Percentiles rank a stretch among this genome's conserved stretches.
phyloP scores from a whole-genome alignment of 2,329 filamentous ascomycete species.

The Trichophaea hybrida region DNA sequence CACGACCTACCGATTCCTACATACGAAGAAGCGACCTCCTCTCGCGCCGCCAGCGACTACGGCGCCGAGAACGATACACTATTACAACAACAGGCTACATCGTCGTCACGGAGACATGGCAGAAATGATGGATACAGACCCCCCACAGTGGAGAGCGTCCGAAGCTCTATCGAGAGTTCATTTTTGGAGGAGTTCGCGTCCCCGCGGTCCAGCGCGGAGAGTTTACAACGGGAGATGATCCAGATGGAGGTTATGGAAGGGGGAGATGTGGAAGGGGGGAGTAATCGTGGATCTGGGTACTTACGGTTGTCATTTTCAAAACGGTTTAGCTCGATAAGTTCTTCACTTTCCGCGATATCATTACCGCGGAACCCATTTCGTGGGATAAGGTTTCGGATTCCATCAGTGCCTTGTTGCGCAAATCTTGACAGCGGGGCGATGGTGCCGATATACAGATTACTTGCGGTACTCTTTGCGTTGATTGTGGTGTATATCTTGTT shows the following conservation, averaged over 20 bases:
- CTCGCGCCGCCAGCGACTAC: constrained; percentile 48
- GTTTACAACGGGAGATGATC: constrained; percentile 67
- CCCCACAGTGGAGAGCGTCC: constrained; percentile 71
- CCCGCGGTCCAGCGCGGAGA: constrained; percentile 43
- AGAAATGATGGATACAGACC: constrained; percentile 52
- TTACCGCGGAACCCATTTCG: constrained; percentile 25
- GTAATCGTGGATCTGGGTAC: constrained; percentile 17
- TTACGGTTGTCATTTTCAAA: constrained; percentile 28
- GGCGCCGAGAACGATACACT: constrained; percentile 54
- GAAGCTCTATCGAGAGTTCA: constrained; percentile 34
- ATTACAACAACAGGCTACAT: not conserved
- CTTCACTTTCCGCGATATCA: constrained; percentile 27
- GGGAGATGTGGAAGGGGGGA: constrained; percentile 16
- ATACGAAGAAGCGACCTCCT: constrained; percentile 66
- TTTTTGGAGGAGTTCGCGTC: constrained; percentile 42
- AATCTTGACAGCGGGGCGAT: constrained; percentile 10
- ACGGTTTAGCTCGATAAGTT: constrained; percentile 29
- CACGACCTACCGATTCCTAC: constrained; percentile 59
- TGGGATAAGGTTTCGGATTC: constrained; percentile 11
- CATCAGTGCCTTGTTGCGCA: constrained; percentile 11
- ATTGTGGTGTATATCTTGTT: constrained; percentile 18
- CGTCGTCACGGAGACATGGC: constrained; percentile 30
- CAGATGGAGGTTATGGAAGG: constrained; percentile 72
- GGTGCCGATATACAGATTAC: constrained; percentile 19
- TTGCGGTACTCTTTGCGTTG: constrained; percentile 17